Evolutionary conservation across 2,329 filamentous ascomycete genomes (phyloP).

Genomic region (Colletotrichum costaricense): DNA sequence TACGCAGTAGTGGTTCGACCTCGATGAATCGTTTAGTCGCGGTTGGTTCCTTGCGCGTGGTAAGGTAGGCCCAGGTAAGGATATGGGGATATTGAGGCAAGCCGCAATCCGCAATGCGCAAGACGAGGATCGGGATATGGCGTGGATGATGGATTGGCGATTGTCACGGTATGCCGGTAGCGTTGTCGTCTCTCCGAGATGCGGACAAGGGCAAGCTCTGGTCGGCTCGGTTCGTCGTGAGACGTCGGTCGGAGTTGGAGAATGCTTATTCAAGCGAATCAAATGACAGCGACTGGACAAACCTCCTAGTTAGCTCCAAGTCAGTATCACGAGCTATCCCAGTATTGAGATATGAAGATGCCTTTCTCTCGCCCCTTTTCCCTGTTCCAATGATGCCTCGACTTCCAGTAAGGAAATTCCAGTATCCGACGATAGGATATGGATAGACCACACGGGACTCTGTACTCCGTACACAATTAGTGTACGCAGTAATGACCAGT

Average conservation of each 20-base stretch:
- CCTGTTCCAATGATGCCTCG: neutral
- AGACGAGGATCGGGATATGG: neutral
- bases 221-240: slow-evolving; percentile 1
- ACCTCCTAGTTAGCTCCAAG: neutral
- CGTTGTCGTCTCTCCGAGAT: neutral
- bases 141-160: neutral
- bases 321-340: neutral
- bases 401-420: neutral
- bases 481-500: too few relatives aligned
- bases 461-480: too few relatives aligned
- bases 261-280: neutral
- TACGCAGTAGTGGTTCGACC: slow-evolving; percentile 6
- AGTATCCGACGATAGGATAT: neutral
- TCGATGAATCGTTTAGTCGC: slow-evolving; percentile 25
- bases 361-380: neutral
- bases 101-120: neutral
- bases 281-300: neutral
- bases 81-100: neutral
- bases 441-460: neutral
- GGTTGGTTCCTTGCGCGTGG: slow-evolving; percentile 11
- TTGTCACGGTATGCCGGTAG: neutral
- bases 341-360: neutral
- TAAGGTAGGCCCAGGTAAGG: neutral
- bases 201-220: neutral
- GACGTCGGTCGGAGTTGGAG: neutral